Percentiles rank a stretch among this genome's conserved stretches.
Conservation (phyloP, 1,284 basidiomycete genomes). For the Phellopilus nigrolimitatus region DNA sequence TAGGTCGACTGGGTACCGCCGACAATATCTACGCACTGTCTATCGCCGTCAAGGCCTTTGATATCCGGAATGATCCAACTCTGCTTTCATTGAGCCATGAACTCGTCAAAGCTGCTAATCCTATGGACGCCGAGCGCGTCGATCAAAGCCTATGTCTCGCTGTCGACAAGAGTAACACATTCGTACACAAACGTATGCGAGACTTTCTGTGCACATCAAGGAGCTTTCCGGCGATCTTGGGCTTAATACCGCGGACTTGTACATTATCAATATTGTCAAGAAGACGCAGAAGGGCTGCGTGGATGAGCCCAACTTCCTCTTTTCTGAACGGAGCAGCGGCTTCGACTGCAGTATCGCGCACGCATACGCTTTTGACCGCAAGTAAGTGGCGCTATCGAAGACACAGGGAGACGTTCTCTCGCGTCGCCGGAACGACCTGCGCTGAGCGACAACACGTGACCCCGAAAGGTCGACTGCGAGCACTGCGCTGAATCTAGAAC, state of each 20-base stretch:
- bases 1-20: conserved; percentile 29
- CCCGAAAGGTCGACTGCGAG: too few species aligned
- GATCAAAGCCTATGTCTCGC: conserved; percentile 64
- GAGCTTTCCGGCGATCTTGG: conserved; percentile 61
- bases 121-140: conserved; percentile 40
- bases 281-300: conserved; percentile 40
- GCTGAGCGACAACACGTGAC: too few species aligned
- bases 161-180: conserved; percentile 51
- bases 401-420: too few species aligned
- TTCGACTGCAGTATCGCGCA: conserved; percentile 58
- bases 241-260: conserved; percentile 74
- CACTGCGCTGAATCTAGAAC: too few species aligned
- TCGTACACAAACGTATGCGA: conserved; percentile 58
- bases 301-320: conserved; percentile 41
- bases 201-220: conserved; percentile 49
- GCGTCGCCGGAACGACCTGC: too few species aligned
- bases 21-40: conserved; percentile 49
- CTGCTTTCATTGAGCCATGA: conserved; percentile 45
- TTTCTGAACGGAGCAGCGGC: conserved; percentile 44
- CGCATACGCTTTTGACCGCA: conserved; percentile 52
- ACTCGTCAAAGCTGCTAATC: conserved; percentile 31
- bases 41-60: conserved; percentile 37
- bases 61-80: conserved; percentile 64
- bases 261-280: conserved; percentile 51
- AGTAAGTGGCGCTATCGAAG: too few species aligned